Conservation (phyloP, 2,329 filamentous ascomycete species). For the Penicillium sp. region DNA sequence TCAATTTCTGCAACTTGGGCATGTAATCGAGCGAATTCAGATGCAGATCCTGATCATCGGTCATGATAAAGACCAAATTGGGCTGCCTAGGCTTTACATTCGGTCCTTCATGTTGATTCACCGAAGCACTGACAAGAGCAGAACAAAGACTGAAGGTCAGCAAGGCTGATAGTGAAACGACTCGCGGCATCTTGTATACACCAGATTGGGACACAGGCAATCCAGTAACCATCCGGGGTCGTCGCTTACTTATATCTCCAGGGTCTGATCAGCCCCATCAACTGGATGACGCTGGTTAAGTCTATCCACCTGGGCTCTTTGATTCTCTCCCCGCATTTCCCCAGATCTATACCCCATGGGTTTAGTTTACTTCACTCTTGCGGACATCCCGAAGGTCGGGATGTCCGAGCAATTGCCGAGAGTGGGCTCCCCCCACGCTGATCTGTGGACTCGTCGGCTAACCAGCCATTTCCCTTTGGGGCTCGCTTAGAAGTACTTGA, state of each 20-base stretch:
- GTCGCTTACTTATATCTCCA: neutral
- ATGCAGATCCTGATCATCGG: slow-evolving; percentile 58
- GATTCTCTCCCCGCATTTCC: neutral
- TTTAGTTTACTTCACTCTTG: neutral
- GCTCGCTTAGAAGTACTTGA: no score
- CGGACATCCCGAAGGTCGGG: neutral
- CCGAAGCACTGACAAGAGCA: neutral
- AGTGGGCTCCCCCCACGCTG: no score
- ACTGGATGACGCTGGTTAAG: no score
- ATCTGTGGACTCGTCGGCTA: no score
- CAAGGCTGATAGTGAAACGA: neutral
- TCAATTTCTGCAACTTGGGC: slow-evolving; percentile 45
- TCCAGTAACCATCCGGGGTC: neutral
- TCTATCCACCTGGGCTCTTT: neutral
- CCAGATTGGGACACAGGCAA: no score
- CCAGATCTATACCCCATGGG: neutral
- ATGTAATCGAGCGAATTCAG: slow-evolving; percentile 44
- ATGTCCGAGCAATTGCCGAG: neutral
- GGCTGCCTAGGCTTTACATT: slow-evolving; percentile 22
- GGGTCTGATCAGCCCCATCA: neutral
- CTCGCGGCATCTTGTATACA: neutral
- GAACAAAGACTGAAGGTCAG: neutral
- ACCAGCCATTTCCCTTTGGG: no score
- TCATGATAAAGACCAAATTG: slow-evolving; percentile 63
- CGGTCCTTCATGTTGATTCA: neutral